A percentile compares a stretch with the other conserved stretches of the same genome.
phyloP scores from a whole-genome alignment of 768 basidiomycete species.

The Guyanaporus albipodus region DNA sequence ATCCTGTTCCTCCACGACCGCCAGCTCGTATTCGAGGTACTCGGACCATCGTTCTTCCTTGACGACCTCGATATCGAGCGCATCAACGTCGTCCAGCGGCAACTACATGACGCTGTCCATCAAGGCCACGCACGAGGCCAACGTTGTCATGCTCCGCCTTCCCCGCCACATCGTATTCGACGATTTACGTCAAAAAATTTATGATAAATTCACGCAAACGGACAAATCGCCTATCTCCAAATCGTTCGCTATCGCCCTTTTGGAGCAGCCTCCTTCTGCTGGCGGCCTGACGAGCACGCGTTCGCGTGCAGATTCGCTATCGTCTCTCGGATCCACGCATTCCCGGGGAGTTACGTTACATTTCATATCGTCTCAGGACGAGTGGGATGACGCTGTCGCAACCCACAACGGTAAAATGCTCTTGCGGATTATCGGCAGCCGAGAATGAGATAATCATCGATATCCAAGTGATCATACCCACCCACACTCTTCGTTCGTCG shows the following conservation, averaged over 20 bases:
- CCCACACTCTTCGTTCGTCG: constrained; percentile 1
- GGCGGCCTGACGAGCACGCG: constrained; percentile 16
- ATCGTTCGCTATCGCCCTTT: constrained; percentile 53
- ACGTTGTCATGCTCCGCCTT: constrained; percentile 60
- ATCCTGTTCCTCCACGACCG: constrained; percentile 3
- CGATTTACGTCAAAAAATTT: constrained; percentile 54
- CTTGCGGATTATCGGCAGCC: constrained; percentile 45
- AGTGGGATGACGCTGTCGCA: constrained; percentile 53
- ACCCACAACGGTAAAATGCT: constrained; percentile 49
- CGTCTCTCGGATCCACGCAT: constrained; percentile 30
- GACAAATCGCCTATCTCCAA: constrained; percentile 52
- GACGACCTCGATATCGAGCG: constrained; percentile 36
- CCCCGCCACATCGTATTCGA: constrained; percentile 43
- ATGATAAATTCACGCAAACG: constrained; percentile 63
- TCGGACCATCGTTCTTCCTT: constrained; percentile 27
- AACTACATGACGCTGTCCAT: constrained; percentile 40
- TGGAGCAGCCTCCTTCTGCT: constrained; percentile 34
- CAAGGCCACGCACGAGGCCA: constrained; percentile 61
- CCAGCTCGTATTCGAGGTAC: constrained; percentile 5
- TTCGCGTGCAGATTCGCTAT: constrained; percentile 33
- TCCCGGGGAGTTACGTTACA: constrained; percentile 31
- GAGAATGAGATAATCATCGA: constrained; percentile 12
- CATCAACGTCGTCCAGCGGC: constrained; percentile 30
- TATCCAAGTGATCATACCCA: background rate
- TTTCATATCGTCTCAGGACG: constrained; percentile 50